Conservation (phyloP, 1,284 basidiomycete genomes). For the Ceratobasidium theobromae region DNA sequence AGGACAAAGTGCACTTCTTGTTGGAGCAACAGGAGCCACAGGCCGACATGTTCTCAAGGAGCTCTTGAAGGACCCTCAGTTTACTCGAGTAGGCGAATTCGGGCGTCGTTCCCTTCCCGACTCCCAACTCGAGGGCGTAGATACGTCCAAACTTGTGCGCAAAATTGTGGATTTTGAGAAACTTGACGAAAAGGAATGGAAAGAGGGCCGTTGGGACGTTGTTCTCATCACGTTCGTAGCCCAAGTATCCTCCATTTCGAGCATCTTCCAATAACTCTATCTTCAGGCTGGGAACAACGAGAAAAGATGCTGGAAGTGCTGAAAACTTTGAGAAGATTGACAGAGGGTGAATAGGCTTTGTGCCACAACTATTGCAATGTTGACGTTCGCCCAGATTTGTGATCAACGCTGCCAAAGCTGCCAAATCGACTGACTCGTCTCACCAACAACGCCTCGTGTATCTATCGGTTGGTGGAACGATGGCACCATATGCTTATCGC, state of each 20-base stretch:
- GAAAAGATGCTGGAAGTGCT: slow-evolving; percentile 59
- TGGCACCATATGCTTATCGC: not conserved
- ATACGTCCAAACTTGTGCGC: slow-evolving; percentile 48
- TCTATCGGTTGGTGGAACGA: slow-evolving; percentile 53
- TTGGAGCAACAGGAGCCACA: slow-evolving; percentile 66
- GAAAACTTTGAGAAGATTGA: slow-evolving; percentile 73
- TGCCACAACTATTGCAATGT: not conserved
- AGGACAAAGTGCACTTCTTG: slow-evolving; percentile 51
- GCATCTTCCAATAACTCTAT: not conserved
- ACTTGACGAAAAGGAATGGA: slow-evolving; percentile 53
- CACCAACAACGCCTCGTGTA: slow-evolving; percentile 64
- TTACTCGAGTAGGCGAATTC: slow-evolving; percentile 61
- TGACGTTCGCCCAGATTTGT: slow-evolving; percentile 58
- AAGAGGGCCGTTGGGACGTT: slow-evolving; percentile 64
- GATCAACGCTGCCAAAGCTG: slow-evolving; percentile 64
- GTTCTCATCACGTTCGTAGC: slow-evolving; percentile 49
- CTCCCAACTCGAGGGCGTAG: slow-evolving; percentile 42
- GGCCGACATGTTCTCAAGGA: slow-evolving; percentile 59
- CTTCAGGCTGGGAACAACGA: slow-evolving; percentile 63
- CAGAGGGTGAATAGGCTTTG: slow-evolving; percentile 56
- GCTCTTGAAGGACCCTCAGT: slow-evolving; percentile 56
- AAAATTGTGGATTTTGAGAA: slow-evolving; percentile 67
- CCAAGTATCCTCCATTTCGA: slow-evolving; percentile 39
- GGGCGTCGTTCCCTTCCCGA: slow-evolving; percentile 58
- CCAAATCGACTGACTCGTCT: slow-evolving; percentile 51